These are phyloP conservation scores for Penicillium hesseltinei DNA, from an alignment of 2,329 filamentous ascomycete species.

Conservation along the genomic window DNA sequence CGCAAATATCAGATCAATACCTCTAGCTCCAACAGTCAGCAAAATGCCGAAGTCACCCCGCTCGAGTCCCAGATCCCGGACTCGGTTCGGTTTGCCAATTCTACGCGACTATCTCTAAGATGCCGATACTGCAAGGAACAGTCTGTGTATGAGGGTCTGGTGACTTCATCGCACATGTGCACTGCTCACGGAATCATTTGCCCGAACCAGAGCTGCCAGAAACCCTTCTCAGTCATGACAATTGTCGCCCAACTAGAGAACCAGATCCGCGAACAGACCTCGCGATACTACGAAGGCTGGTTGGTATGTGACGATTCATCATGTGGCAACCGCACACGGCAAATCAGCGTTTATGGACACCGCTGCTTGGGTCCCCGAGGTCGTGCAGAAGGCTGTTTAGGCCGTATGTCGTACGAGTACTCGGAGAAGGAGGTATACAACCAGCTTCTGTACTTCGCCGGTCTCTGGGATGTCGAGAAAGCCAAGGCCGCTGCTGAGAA, in stretches of 20 bases:
- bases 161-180: constrained; percentile 57
- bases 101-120: constrained; percentile 70
- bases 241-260: constrained; percentile 84
- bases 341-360: constrained; percentile 89
- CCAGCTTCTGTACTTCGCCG: constrained; percentile 83
- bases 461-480: constrained; percentile 86
- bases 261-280: constrained; percentile 73
- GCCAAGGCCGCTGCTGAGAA: constrained; percentile 57
- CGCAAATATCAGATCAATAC: constrained; percentile 77
- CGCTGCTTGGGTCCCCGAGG: constrained; percentile 85
- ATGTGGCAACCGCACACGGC: constrained; percentile 81
- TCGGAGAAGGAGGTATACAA: constrained; percentile 90
- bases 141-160: constrained; percentile 74
- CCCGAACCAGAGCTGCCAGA: constrained; percentile 60
- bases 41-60: constrained; percentile 73
- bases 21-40: constrained; percentile 51
- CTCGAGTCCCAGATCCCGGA: constrained; percentile 94
- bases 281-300: constrained; percentile 89
- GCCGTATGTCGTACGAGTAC: constrained; percentile 85
- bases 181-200: constrained; percentile 75
- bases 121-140: constrained; percentile 76
- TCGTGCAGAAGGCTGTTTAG: constrained; percentile 77
- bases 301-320: constrained; percentile 85
- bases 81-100: constrained; percentile 80
- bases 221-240: constrained; percentile 65